Base-by-base conservation (phyloP, 257 asterid species). In the Primulina tabacum region DNA sequence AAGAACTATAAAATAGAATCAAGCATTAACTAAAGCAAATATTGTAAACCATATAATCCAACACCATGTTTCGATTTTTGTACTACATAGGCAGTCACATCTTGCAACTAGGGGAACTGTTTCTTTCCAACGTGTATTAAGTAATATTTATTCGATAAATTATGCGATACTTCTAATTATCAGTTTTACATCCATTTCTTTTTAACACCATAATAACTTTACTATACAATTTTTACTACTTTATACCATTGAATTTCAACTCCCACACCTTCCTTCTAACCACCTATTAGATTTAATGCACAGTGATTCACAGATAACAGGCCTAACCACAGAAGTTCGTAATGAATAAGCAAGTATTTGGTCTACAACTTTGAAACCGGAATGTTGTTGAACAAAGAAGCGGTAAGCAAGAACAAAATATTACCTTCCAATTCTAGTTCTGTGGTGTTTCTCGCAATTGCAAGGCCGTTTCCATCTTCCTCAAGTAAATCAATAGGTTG, bases 361-460 rank as follows among this genome's bases (percentile, higher is more conserved):
- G 63, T 52, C 69, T 34, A 52, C 55, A 40, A 17, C 58, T 65
- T 35, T 6, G 57, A 63, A 53, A 60, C 30, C 6, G 8, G 50
- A 61, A 28, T 29, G 21, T 58, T 18, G 47, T 37, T 33, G 53
- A 24, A 21, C 71, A 35, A 67, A 60, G 68, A 5, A 67, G 40
- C 38, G 56, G 16, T 35, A 28, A 74, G 60, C 67, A 80, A 69
- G 62, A 74, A 65, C 57, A 62, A 37, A 18, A 62, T 65, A 35
- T 68, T 67, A 90, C 99, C 97, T 87, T 87, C 78, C 76, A 81
- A 68, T 66, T 75, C 85, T 77, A 76, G 83, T 62, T 73, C 72
- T 12, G 68, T n/a, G 50, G 77, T 67, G 73, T 80, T 76, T 75
- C 66, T 72, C 63, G 71, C 81, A 72, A 68, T 75, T 61, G 75